phyloP scores from a whole-genome alignment of 345 rosid genomes.

The Rubroshorea leprosula region DNA sequence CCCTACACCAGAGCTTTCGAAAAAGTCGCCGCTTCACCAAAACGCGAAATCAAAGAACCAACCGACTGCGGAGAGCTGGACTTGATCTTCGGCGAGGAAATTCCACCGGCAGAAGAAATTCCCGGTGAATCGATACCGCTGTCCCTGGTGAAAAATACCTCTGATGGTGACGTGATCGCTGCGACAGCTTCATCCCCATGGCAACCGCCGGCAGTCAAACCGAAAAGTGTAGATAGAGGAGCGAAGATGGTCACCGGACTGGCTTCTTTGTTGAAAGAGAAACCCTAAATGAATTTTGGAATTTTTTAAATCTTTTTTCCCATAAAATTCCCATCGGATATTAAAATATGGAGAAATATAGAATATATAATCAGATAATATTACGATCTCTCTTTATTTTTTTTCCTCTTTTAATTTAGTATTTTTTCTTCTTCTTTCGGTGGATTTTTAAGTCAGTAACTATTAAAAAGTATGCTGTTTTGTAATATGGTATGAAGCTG shows the following conservation, averaged over 20 bases:
- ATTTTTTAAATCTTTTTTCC: conserved; percentile 11
- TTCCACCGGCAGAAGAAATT: conserved; percentile 12
- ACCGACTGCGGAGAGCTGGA: conserved; percentile 42
- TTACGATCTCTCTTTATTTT: conserved; percentile 18
- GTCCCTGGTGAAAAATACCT: too few species aligned
- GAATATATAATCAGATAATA: conserved; percentile 3
- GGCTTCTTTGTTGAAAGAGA: conserved; percentile 74
- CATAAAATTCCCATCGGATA: conserved; percentile 19
- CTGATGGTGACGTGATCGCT: not conserved
- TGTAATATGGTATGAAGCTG: too few species aligned
- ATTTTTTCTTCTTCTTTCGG: not conserved
- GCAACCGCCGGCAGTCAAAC: conserved; percentile 57
- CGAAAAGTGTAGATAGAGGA: conserved; percentile 52
- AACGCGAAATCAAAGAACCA: conserved; percentile 14
- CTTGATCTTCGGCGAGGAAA: conserved; percentile 53
- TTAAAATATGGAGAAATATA: conserved; percentile 3
- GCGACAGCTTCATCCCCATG: conserved; percentile 23
- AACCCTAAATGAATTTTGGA: conserved; percentile 52
- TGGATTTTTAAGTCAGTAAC: too few species aligned
- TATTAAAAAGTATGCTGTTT: too few species aligned
- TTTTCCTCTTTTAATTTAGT: not conserved
- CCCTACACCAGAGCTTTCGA: conserved; percentile 36
- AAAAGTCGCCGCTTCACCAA: conserved; percentile 10
- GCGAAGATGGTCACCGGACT: conserved; percentile 78
- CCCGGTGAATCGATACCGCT: conserved; percentile 2